Base-by-base conservation (phyloP, 2,329 filamentous ascomycete genomes). In the Aspergillus fumigatus region DNA sequence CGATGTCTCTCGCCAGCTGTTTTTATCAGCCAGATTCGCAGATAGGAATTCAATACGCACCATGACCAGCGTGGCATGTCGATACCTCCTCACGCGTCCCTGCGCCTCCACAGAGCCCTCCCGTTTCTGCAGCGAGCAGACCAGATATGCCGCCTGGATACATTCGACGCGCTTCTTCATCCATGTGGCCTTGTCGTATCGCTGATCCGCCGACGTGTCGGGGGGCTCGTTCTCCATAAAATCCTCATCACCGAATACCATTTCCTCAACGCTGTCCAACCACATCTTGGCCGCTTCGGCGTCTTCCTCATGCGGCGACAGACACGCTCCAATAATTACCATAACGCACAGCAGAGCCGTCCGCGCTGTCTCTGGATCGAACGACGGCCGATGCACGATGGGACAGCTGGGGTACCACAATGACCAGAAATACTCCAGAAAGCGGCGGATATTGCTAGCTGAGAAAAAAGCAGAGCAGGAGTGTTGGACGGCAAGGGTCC, bases 331-430 rank as follows among this genome's bases (percentile, higher is more conserved):
- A 4, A 70, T 67, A 1, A 68, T 55, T 6, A 64, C 41, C 68
- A 70, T 70, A 1, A 67, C 62, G 40, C 62, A 66, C 10, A 70
- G 45, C 21, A 70, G 51, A 1, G 54, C 51, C 3, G 57, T 8
- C 5, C 57, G 57, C 4, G 62, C 61, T 1, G 52, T 53, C 4
- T 58, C 47, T 0, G 58, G 40, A 47, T 66, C 43, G 25, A 70
- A 70, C 0, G 61, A 61, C 1, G 67, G 67, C 23, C 57, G 64
- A 48, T 70, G 68, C 6, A 69, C 58, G 9, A 70, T 68, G 1
- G 67, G 67, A 35, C 67, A 68, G 48, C 66, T 66, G 3, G 67
- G 67, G 35, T 70, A 67, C 68, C 68, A 70, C 3, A 62, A 48
- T 2, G 61, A 61, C 67, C 67, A 70, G 53, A 68, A 70, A n/a